Conservation (phyloP, 345 rosid genomes). For the Eucalyptus fibrosa region DNA sequence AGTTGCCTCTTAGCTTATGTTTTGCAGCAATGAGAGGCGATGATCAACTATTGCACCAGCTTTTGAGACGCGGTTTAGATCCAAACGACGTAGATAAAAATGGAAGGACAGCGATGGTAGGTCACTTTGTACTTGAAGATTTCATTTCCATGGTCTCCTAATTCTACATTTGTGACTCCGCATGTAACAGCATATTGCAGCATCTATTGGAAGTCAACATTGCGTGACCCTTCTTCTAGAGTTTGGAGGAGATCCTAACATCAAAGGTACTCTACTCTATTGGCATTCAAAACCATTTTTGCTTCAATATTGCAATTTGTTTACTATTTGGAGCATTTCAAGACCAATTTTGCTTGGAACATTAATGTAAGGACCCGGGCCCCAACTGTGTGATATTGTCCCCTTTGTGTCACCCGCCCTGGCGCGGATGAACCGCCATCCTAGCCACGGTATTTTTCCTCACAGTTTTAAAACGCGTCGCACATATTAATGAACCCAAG, state of each 20-base stretch:
- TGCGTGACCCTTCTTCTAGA: slow-evolving; percentile 61
- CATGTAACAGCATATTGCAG: slow-evolving; percentile 68
- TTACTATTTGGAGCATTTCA: background rate
- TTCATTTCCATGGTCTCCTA: background rate
- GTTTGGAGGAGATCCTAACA: slow-evolving; percentile 68
- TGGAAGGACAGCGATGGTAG: slow-evolving; percentile 61
- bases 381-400: too few species aligned
- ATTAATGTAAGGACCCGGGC: background rate
- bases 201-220: slow-evolving; percentile 53
- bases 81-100: slow-evolving; percentile 54
- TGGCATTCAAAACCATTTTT: background rate
- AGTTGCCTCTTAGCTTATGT: slow-evolving; percentile 65
- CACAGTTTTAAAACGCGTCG: too few species aligned
- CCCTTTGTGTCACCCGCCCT: too few species aligned
- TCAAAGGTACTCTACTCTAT: slow-evolving; percentile 28
- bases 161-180: background rate
- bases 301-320: background rate
- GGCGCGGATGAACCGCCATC: too few species aligned
- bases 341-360: background rate
- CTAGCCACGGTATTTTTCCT: too few species aligned
- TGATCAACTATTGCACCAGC: slow-evolving; percentile 55
- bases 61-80: slow-evolving; percentile 57
- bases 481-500: too few species aligned
- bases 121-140: background rate
- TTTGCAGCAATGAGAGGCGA: slow-evolving; percentile 85